Conservation (phyloP, 2,329 filamentous ascomycete genomes). For the Coniochaeta sp. region DNA sequence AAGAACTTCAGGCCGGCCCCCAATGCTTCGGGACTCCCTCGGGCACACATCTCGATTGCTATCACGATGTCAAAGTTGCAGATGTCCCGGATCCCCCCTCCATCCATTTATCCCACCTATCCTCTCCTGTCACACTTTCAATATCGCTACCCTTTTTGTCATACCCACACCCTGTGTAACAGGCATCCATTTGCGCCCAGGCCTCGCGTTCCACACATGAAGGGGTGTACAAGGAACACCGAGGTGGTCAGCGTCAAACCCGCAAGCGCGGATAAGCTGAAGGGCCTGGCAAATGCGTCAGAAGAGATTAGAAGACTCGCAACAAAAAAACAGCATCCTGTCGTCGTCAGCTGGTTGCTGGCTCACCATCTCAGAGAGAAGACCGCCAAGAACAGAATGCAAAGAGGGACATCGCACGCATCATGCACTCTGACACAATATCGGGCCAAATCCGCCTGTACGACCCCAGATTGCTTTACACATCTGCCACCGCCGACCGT, state of each 20-base stretch:
- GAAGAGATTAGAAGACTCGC: neutral
- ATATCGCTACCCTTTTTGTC: neutral
- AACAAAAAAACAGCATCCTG: neutral
- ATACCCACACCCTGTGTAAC: neutral
- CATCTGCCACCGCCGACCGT: constrained; percentile 9
- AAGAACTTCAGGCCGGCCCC: neutral
- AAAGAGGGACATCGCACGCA: constrained; percentile 1
- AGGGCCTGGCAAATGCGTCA: neutral
- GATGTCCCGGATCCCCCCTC: neutral
- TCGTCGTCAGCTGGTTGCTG: neutral
- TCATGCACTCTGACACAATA: constrained; percentile 13
- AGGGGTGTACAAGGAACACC: neutral
- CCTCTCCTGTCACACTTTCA: neutral
- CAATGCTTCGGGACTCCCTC: neutral
- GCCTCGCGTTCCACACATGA: neutral
- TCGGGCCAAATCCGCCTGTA: constrained; percentile 14
- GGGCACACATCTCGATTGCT: neutral
- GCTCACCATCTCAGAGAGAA: neutral
- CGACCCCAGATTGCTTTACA: constrained; percentile 13
- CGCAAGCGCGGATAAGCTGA: neutral
- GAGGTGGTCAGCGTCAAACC: neutral
- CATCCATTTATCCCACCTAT: neutral
- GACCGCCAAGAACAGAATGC: neutral
- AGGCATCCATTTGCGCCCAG: neutral
- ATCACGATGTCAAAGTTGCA: neutral